phyloP scores from a whole-genome alignment of 805 yeast genomes.

The Wickerhamiella australiensis region DNA sequence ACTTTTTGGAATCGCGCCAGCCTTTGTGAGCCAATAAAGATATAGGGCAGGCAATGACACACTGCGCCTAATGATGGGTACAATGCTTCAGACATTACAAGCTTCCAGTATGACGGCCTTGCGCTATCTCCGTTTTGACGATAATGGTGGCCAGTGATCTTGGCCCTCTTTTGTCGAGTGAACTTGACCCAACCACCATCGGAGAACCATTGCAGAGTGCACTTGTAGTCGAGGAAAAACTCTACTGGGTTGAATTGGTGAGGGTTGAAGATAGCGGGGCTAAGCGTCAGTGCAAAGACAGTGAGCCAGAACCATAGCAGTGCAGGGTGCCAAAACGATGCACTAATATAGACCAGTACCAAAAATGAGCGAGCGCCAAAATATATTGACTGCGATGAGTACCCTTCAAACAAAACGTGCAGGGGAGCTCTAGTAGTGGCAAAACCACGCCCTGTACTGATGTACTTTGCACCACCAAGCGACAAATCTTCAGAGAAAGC shows the following conservation, averaged over 20 bases:
- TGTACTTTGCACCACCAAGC: constrained; percentile 71
- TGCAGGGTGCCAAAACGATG: constrained; percentile 67
- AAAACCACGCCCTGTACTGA: constrained; percentile 74
- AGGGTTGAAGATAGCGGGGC: constrained; percentile 86
- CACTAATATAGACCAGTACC: constrained; percentile 44
- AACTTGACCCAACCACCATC: constrained; percentile 56
- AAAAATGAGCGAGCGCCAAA: constrained; percentile 45
- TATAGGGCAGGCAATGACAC: constrained; percentile 47
- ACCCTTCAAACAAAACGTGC: constrained; percentile 51
- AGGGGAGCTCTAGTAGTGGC: constrained; percentile 64
- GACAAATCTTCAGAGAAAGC: constrained; percentile 56
- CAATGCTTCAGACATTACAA: constrained; percentile 55
- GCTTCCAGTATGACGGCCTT: constrained; percentile 58
- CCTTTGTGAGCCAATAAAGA: constrained; percentile 61
- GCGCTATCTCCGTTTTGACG: constrained; percentile 37
- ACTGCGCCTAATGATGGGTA: constrained; percentile 47
- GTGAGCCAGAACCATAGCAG: constrained; percentile 92
- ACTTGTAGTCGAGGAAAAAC: constrained; percentile 80
- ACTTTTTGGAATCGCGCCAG: constrained; percentile 39
- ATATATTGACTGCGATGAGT: constrained; percentile 54
- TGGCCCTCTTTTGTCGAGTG: constrained; percentile 54
- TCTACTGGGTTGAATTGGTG: constrained; percentile 87
- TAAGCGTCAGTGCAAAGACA: constrained; percentile 62
- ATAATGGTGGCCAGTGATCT: constrained; percentile 71
- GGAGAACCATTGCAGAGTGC: constrained; percentile 59